Evolutionary conservation across 345 rosid genomes (phyloP).

Genomic region (Camelina laxa): DNA sequence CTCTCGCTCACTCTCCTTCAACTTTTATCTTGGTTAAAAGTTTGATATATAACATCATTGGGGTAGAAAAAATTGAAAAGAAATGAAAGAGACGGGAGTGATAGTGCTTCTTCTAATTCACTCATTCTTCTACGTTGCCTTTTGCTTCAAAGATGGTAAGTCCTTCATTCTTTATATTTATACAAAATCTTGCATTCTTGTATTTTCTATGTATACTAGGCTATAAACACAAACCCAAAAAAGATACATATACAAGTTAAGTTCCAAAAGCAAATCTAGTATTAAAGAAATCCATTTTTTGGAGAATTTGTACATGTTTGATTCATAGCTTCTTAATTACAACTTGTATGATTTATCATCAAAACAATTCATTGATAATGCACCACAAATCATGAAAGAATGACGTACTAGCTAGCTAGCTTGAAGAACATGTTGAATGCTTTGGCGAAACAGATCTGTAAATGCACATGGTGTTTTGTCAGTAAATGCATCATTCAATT

Average conservation of each 20-base stretch:
- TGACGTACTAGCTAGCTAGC: background rate
- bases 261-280: background rate
- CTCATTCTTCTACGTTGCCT: conserved; percentile 47
- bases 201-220: background rate
- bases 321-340: background rate
- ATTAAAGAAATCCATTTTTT: background rate
- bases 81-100: conserved; percentile 47
- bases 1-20: background rate
- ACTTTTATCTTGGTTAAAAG: background rate
- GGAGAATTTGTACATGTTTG: background rate
- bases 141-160: conserved; percentile 58
- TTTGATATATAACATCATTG: background rate
- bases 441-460: conserved; percentile 23
- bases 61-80: background rate
- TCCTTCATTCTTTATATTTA: background rate
- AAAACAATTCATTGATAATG: conserved; percentile 8
- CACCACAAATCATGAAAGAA: conserved; percentile 6
- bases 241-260: background rate
- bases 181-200: background rate
- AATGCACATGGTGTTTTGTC: conserved; percentile 34
- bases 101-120: conserved; percentile 54
- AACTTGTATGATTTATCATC: background rate
- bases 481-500: conserved; percentile 35
- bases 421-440: conserved; percentile 17
- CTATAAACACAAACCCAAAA: background rate